These are phyloP conservation scores for Fusarium drepaniforme DNA, from an alignment of 2,329 filamentous ascomycete genomes.

Conservation along the genomic window DNA sequence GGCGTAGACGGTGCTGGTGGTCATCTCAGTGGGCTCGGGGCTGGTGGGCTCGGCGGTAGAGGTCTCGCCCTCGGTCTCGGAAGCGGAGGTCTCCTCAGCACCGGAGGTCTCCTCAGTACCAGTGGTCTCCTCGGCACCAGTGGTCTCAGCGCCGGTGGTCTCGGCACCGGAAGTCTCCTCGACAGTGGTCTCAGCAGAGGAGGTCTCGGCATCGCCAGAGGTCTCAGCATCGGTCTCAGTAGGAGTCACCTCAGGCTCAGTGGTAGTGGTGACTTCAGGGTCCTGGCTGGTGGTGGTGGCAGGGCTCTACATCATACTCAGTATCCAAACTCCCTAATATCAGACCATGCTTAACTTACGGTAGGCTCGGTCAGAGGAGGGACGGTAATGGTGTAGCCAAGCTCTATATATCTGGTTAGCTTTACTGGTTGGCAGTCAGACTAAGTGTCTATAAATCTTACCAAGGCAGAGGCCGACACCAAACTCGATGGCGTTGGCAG, in stretches of 20 bases:
- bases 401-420: neutral
- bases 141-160: neutral
- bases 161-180: neutral
- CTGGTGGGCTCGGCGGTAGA: neutral
- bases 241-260: neutral
- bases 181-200: neutral
- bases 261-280: neutral
- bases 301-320: neutral
- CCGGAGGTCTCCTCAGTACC: slow-evolving; percentile 18
- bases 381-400: neutral
- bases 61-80: slow-evolving; percentile 4
- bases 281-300: neutral
- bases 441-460: neutral
- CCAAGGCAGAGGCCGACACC: neutral
- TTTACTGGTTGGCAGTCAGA: neutral
- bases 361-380: neutral
- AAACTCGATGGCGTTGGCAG: neutral
- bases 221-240: neutral
- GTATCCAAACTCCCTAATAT: neutral
- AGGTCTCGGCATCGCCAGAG: neutral
- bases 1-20: slow-evolving; percentile 45
- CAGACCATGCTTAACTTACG: neutral
- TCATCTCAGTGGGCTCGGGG: neutral
- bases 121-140: neutral
- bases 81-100: slow-evolving; percentile 18